Base-by-base conservation (phyloP, 495 filamentous ascomycete species). In the Penicillium goetzii region DNA sequence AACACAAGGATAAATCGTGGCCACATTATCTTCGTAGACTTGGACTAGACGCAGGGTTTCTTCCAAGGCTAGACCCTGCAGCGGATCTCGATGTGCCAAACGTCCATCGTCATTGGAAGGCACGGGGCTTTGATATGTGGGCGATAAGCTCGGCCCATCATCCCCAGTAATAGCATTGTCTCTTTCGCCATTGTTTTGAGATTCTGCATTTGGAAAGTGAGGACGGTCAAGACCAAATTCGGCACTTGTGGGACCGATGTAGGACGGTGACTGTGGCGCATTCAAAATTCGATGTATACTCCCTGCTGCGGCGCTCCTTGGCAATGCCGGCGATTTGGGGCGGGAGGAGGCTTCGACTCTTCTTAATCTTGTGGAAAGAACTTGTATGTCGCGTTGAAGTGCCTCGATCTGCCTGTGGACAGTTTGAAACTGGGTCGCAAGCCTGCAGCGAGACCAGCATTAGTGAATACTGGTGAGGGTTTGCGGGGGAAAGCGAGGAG, bases 1-100 rank as follows among this genome's bases (percentile, higher is more conserved):
- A 15, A 94, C 75, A 34, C 93, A 85, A 0, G 91, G 91, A 71
- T 93, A 96, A 89, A 94, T 94, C 45, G 90, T 77, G 15, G 89
- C 89, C 56, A 93, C 85, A 66, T 92, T 90, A 65, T 96, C 89
- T 54, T 92, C 88, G 70, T 90, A 90, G 0, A 93, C 81, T 7
- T 84, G 76, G 52, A 89, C 87, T n/a, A 96, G 74, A 0, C 89
- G 84, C 15, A 91, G 70, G 49, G 90, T 84, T 63, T 96, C 90
- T 49, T 88, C 81, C 66, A 86, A 47, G 0, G 71, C 70, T 0
- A 78, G 38, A 30, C 57, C 63, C 15, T 58, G 64, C 17, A 79
- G 54, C 0, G 74, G 66, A 60, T 75, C 69, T 0, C 54, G 65
- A 21, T 62, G 40, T 56, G 23, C n/a, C 11, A 33, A 15, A 2